A percentile compares a stretch with the other conserved stretches of the same genome.
phyloP scores from a whole-genome alignment of 2,329 filamentous ascomycete genomes.

The Fusarium lyarnte region DNA sequence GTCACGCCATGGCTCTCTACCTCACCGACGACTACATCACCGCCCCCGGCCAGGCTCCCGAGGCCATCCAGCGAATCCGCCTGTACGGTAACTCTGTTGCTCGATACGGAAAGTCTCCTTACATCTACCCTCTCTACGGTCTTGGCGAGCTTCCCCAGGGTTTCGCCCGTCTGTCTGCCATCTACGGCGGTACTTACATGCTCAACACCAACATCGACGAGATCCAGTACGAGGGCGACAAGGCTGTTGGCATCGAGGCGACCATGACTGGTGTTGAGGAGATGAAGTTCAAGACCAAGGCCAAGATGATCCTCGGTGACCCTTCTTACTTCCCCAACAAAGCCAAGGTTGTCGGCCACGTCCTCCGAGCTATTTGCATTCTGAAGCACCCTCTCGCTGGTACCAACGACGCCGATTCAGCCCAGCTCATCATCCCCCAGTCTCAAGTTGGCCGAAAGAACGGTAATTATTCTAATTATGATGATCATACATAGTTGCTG shows the following conservation, averaged over 20 bases:
- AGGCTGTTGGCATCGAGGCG: slow-evolving; percentile 95
- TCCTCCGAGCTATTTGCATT: slow-evolving; percentile 97
- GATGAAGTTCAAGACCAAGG: slow-evolving; percentile 96
- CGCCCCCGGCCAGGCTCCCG: slow-evolving; percentile 76
- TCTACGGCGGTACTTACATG: slow-evolving; percentile 99
- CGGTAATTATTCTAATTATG: slow-evolving; percentile 61
- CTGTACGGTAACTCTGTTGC: slow-evolving; percentile 98
- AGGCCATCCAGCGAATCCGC: slow-evolving; percentile 90
- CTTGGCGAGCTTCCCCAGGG: slow-evolving; percentile 97
- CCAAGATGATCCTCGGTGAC: slow-evolving; percentile 94
- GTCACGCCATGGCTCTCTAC: slow-evolving; percentile 98
- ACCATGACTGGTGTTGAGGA: slow-evolving; percentile 92
- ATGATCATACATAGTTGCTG: background rate
- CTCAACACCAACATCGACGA: slow-evolving; percentile 95
- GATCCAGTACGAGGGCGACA: slow-evolving; percentile 82
- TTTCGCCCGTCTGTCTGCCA: slow-evolving; percentile 95
- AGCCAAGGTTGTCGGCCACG: slow-evolving; percentile 85
- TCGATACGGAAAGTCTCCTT: slow-evolving; percentile 96
- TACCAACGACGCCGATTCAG: slow-evolving; percentile 88
- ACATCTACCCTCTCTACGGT: slow-evolving; percentile 99
- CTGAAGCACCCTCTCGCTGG: slow-evolving; percentile 93
- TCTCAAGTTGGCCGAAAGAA: slow-evolving; percentile 97
- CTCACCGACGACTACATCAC: slow-evolving; percentile 89
- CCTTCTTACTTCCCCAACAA: slow-evolving; percentile 96
- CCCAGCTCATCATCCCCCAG: slow-evolving; percentile 97